These are phyloP conservation scores for Erysimum cheiri DNA, from an alignment of 441 rosid genomes.

Conservation along the genomic window DNA sequence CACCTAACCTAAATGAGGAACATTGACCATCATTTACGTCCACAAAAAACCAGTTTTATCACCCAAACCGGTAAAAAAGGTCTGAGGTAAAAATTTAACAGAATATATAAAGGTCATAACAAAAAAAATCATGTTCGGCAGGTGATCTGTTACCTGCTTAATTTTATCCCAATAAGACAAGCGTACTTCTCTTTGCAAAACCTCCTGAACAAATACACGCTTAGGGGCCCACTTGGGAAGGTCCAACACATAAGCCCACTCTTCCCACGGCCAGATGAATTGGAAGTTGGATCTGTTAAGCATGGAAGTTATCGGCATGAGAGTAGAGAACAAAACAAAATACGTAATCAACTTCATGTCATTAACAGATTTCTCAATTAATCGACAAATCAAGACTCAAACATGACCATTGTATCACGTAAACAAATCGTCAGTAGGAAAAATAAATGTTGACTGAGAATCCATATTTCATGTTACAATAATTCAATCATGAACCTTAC, in stretches of 20 bases:
- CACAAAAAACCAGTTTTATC: neutral
- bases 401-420: neutral
- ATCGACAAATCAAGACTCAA: constrained; percentile 6
- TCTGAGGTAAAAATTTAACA: neutral
- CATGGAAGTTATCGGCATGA: constrained; percentile 34
- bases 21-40: neutral
- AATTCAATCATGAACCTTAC: constrained; percentile 10
- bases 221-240: constrained; percentile 99
- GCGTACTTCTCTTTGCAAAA: constrained; percentile 97
- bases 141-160: constrained; percentile 73
- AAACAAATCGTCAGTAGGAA: neutral
- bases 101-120: neutral
- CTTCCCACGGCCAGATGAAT: constrained; percentile 99
- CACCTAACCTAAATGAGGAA: neutral
- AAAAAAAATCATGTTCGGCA: constrained; percentile 1
- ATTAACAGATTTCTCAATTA: constrained; percentile 16
- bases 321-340: constrained; percentile 1
- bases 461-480: constrained; percentile 15
- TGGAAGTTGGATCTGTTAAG: constrained; percentile 91
- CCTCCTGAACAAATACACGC: constrained; percentile 98
- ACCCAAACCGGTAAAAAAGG: neutral
- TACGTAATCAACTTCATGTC: constrained; percentile 3
- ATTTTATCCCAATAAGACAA: constrained; percentile 98
- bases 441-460: neutral
- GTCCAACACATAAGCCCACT: constrained; percentile 95